Base-by-base conservation (phyloP, 2,329 filamentous ascomycete species). In the Verticillium nonalfalfae region DNA sequence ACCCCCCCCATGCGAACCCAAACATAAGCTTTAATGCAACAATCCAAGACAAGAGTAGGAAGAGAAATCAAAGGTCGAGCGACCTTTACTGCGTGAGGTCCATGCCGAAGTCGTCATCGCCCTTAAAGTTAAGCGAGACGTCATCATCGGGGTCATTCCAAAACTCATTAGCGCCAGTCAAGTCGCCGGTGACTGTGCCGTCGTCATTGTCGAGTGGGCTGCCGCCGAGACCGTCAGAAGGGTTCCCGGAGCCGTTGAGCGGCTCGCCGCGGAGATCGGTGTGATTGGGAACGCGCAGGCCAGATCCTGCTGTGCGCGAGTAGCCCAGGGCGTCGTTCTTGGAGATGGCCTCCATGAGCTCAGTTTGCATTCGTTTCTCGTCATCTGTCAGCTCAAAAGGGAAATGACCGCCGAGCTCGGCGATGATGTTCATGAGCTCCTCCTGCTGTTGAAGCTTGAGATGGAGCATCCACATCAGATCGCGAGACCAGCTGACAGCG, bases 391-490 rank as follows among this genome's bases (percentile, higher is more conserved):
- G 81, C 69, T 93, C 88, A 69, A 95, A 93, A 1, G 92, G 91
- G 75, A 91, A 90, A 14, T 82, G 83, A 9, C 89, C 89, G 54
- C 91, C 91, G 14, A 93, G 81, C 62, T 88, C 86, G 36, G 82
- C 80, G 62, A 96, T 88, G 59, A 85, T 80, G 69, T 93, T 90
- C 69, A 90, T 86, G 58, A 98, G 84, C 71, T 97, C 90, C 65
- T 96, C 90, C 74, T 96, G 91, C 72, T 94, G 90, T 72, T 95
- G 89, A 66, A 96, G 83, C 77, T 96, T 96, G 71, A 91, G 83
- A 71, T 97, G 88, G 63, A 97, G 80, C 79, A 96, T 89, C 95
- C 95, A 98, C 92, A 98, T 97, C 59, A 99, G 82, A 77, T 99
- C 95, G 65, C 94, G 87, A 64, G 92, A 97, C 95, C 95, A 99